Percentiles rank a stretch among this genome's conserved stretches.
phyloP scores from a whole-genome alignment of 2,329 filamentous ascomycete genomes.

The Huntiella omanensis region DNA sequence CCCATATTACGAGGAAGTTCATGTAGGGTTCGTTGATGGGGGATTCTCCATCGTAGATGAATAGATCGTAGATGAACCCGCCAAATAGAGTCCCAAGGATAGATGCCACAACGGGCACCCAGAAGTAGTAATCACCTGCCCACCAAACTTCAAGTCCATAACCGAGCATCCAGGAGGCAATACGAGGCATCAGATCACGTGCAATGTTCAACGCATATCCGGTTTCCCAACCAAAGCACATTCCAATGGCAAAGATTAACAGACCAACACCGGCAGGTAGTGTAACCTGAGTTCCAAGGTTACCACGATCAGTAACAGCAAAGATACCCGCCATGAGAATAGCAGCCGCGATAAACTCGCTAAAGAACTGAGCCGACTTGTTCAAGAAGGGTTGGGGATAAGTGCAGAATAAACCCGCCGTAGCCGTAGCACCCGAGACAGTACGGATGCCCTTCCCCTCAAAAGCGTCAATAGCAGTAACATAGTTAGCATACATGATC shows the following conservation, averaged over 20 bases:
- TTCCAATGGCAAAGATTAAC: conserved; percentile 53
- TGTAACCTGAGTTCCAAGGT: conserved; percentile 34
- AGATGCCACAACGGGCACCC: conserved; percentile 56
- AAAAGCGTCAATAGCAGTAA: conserved; percentile 41
- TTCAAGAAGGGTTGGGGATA: conserved; percentile 47
- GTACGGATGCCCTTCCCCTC: conserved; percentile 45
- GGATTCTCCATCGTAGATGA: conserved; percentile 51
- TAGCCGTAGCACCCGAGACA: conserved; percentile 37
- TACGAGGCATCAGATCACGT: conserved; percentile 50
- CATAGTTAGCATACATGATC: conserved; percentile 44
- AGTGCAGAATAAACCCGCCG: conserved; percentile 54
- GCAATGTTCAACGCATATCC: conserved; percentile 60
- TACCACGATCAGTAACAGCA: conserved; percentile 40
- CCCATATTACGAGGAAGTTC: conserved; percentile 25
- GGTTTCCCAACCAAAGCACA: conserved; percentile 59
- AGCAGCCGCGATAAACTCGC: conserved; percentile 48
- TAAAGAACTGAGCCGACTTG: conserved; percentile 45
- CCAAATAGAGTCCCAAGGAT: conserved; percentile 46
- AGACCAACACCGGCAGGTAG: conserved; percentile 16
- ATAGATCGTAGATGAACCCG: conserved; percentile 46
- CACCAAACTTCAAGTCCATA: conserved; percentile 50
- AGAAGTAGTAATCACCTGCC: conserved; percentile 53
- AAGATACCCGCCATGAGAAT: conserved; percentile 57
- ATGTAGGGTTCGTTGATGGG: conserved; percentile 50
- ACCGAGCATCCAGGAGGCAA: conserved; percentile 48